Base-by-base conservation (phyloP, 2,329 filamentous ascomycete genomes). In the Pezicula radicicola region DNA sequence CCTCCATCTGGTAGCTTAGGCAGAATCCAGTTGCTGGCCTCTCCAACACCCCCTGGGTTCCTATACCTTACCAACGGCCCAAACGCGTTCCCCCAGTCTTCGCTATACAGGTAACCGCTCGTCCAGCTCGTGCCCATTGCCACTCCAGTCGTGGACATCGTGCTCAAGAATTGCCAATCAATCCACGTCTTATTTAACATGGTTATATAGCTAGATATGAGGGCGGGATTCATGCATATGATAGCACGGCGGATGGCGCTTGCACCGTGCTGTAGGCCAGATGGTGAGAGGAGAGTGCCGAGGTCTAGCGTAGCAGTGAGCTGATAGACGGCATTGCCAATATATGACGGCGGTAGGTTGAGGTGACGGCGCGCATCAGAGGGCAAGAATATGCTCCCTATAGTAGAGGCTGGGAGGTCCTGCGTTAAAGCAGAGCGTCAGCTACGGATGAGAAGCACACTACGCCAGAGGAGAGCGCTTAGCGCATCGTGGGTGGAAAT, bases 401-500 rank as follows among this genome's bases (percentile, higher is more conserved):
- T 43, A 9, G 51, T 48, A 3, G 48, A 48, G 13, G n/a, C 15
- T 48, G 43, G 39, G 15, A 51, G n/a, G 4, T 39, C 27, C 5
- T 36, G 44, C 7, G 40, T n/a, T 28, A 42, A 19, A 18, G 41
- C 6, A 28, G 48, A 49, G 28, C 54, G 51, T 41, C 41, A 43
- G 16, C 51, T 49, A 35, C 54, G 54, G 35, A 54, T 47, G 21
- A 54, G 46, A 27, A 54, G 46, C 9, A 41, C 19, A 37, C 28
- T 50, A 6, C 51, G 54, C 54, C 54, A 56, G 2, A 54, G 49
- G 16, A 56, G 49, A 13, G 54, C 54, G 15, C 12, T 39, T 7
- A 56, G 33, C 3, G 54, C 48, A 51, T 56, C 54, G 49, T 56
- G 54, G n/a, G 54, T 56, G 15, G 54, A 54, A 39, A 56, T 54